These are phyloP conservation scores for Thraustotheca clavata DNA, from an alignment of 352 stramenopile genomes.

Conservation along the genomic window DNA sequence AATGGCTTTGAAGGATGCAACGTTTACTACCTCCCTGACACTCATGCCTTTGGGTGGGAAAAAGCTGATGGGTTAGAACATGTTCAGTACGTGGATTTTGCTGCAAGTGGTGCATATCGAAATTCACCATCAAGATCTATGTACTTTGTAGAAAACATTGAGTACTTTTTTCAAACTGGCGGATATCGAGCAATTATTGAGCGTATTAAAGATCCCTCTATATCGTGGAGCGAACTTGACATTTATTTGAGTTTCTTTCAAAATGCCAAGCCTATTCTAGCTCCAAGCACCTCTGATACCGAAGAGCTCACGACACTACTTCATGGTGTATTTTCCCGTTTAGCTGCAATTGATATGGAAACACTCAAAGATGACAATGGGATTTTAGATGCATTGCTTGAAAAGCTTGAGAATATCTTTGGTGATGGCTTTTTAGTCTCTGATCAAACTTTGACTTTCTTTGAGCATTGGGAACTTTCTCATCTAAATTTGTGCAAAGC, in stretches of 20 bases:
- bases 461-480: constrained; percentile 71
- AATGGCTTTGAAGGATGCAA: constrained; percentile 68
- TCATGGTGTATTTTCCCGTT: constrained; percentile 51
- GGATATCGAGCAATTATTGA: constrained; percentile 63
- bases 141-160: constrained; percentile 78
- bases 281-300: constrained; percentile 20
- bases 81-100: constrained; percentile 55
- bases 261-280: constrained; percentile 64
- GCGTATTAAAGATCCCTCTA: constrained; percentile 21
- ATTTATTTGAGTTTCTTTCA: constrained; percentile 49
- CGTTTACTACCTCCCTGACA: constrained; percentile 83
- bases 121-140: constrained; percentile 49
- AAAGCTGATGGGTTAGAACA: constrained; percentile 66
- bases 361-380: constrained; percentile 77
- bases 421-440: constrained; percentile 33
- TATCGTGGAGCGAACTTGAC: constrained; percentile 48
- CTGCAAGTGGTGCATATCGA: constrained; percentile 38
- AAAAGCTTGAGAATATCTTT: constrained; percentile 60
- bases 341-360: constrained; percentile 53
- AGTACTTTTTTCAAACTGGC: constrained; percentile 75
- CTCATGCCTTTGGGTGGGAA: constrained; percentile 40
- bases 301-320: constrained; percentile 62
- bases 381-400: constrained; percentile 64
- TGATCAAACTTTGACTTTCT: constrained; percentile 35
- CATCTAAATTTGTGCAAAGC: constrained; percentile 80